Conservation (phyloP, 495 filamentous ascomycete genomes). For the Chaetomidium leptoderma region DNA sequence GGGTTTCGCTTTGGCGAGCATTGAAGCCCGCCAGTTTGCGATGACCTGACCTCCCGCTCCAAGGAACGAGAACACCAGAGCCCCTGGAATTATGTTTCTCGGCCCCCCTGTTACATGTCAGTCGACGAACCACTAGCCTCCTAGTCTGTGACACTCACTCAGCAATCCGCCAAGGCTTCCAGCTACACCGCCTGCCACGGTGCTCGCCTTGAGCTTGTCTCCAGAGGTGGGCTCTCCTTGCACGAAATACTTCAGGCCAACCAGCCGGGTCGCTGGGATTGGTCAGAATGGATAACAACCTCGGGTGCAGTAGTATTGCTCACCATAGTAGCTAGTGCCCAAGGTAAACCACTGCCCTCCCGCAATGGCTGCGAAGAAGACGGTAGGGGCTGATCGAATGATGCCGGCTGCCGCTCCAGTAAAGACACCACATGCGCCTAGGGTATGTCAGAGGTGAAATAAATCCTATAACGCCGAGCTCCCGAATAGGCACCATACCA, state of each 20-base stretch:
- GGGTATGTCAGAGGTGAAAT: background rate
- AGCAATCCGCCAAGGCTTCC: slow-evolving; percentile 64
- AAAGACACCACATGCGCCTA: slow-evolving; percentile 67
- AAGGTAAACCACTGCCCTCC: slow-evolving; percentile 77
- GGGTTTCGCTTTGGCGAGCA: slow-evolving; percentile 1
- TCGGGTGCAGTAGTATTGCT: background rate
- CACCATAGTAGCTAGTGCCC: slow-evolving; percentile 74
- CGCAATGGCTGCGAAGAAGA: slow-evolving; percentile 65
- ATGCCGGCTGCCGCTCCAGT: slow-evolving; percentile 66
- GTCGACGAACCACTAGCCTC: background rate
- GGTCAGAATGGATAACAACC: slow-evolving; percentile 14
- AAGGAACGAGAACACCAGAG: slow-evolving; percentile 34
- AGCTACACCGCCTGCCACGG: slow-evolving; percentile 62
- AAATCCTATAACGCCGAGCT: too few species aligned
- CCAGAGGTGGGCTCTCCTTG: slow-evolving; percentile 44
- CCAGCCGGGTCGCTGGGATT: slow-evolving; percentile 35
- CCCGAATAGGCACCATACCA: slow-evolving; percentile 24
- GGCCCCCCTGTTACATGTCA: slow-evolving; percentile 38
- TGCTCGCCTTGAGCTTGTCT: slow-evolving; percentile 59
- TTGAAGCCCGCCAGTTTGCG: slow-evolving; percentile 17
- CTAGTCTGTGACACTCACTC: slow-evolving; percentile 45
- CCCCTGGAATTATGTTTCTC: slow-evolving; percentile 41
- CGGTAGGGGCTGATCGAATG: slow-evolving; percentile 57
- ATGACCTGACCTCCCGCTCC: slow-evolving; percentile 38
- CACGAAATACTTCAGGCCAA: slow-evolving; percentile 33